Base-by-base conservation (phyloP, 805 yeast species). In the Ogataea henricii region DNA sequence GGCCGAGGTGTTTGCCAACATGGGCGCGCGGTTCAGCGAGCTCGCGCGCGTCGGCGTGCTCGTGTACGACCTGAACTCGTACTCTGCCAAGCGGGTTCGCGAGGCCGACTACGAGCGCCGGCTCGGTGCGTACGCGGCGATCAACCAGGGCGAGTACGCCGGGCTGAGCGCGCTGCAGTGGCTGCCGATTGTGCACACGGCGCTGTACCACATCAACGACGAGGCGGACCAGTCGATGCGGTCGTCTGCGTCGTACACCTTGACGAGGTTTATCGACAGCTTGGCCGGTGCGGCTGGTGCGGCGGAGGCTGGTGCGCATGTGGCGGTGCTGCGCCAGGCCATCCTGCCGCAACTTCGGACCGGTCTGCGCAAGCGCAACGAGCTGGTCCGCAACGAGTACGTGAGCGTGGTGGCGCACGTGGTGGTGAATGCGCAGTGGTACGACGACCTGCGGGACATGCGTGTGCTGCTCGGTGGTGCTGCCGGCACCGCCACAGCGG, bases 91-190 rank as follows among this genome's bases (percentile, higher is more conserved):
- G 29, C 74, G 88, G 45, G 68, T 89, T 47, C 83, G 81, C 26
- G 90, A 86, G 53, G 83, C 86, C 36, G 96, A 94, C 66, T 92
- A 84, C 64, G 92, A 83, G 49, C 77, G 78, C 45, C 76, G 96
- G 51, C 69, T 92, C 39, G 70, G 74, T 3, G 88, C 92, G 0
- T 92, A 80, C 64, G 79, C 81, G 45, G 61, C 59, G 14, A 72
- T 92, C 43, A 87, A 82, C 56, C 94, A 88, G 50, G 64, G 63
- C 1, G 54, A 68, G 3, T 87, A 76, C 59, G 9, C 43, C 5
- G 49, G 60, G 0, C 66, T 87, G 2, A 60, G 78, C 0, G 70
- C 78, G 0, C 36, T 66, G 2, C 89, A 89, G 57, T 94, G 98
- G 98, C 54, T 79, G 8, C 97, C 97, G 2, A 58, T 94, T 3